Conservation (phyloP, 2,329 filamentous ascomycete genomes). For the Bipolaris sorokiniana region DNA sequence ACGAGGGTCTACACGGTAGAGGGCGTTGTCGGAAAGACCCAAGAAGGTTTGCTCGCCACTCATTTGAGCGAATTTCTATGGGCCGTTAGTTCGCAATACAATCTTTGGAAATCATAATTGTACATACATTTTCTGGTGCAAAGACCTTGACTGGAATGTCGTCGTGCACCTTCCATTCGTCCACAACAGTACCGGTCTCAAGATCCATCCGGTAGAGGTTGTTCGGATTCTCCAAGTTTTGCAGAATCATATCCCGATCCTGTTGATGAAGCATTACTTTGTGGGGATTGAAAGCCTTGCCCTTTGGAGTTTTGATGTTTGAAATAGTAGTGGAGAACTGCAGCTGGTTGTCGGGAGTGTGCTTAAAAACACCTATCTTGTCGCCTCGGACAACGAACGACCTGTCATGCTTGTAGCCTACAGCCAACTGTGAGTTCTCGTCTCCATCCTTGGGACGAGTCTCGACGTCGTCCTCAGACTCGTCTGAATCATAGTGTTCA, state of each 20-base stretch:
- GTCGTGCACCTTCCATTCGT: constrained; percentile 98
- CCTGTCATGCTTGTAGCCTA: constrained; percentile 95
- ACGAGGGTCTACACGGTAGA: constrained; percentile 93
- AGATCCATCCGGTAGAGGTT: constrained; percentile 97
- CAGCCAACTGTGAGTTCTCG: constrained; percentile 90
- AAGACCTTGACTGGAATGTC: constrained; percentile 93
- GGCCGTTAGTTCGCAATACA: constrained; percentile 30
- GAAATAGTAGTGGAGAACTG: constrained; percentile 98
- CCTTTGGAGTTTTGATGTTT: constrained; percentile 87
- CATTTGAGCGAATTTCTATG: constrained; percentile 93
- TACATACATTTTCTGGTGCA: constrained; percentile 78
- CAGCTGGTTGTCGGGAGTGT: constrained; percentile 87
- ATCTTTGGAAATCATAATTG: neutral
- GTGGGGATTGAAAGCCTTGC: constrained; percentile 83
- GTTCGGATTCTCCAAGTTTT: constrained; percentile 82
- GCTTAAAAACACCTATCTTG: constrained; percentile 99
- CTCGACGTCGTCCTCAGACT: constrained; percentile 79
- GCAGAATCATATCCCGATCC: constrained; percentile 86
- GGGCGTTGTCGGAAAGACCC: constrained; percentile 87
- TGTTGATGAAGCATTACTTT: constrained; percentile 97
- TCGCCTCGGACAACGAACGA: constrained; percentile 97
- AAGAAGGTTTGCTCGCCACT: constrained; percentile 94
- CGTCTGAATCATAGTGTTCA: constrained; percentile 76
- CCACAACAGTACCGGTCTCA: constrained; percentile 95
- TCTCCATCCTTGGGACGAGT: constrained; percentile 75